Evolutionary conservation across 176 grass and related monocot species (phyloP).

Genomic region (Bonia amplexicaulis): DNA sequence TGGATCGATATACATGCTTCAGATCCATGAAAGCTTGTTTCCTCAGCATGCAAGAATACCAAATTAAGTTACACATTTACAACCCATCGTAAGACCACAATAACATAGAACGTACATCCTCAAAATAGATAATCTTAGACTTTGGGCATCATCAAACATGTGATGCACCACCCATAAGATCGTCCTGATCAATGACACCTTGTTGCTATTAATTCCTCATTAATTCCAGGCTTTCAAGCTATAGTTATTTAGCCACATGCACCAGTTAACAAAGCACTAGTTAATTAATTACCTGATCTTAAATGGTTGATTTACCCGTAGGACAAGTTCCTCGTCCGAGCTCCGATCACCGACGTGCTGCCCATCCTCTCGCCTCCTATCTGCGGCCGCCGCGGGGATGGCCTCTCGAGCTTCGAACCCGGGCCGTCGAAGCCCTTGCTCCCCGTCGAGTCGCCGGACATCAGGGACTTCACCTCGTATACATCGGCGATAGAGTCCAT

Average conservation of each 20-base stretch:
- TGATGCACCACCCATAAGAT: slow-evolving; percentile 51
- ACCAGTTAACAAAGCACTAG: slow-evolving; percentile 30
- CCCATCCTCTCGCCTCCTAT: slow-evolving; percentile 52
- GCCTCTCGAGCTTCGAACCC: slow-evolving; percentile 55
- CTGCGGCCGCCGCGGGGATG: slow-evolving; percentile 64
- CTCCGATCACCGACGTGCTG: slow-evolving; percentile 61
- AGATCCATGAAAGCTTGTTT: slow-evolving; percentile 5
- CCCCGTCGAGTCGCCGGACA: slow-evolving; percentile 59
- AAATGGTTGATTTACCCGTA: slow-evolving; percentile 46
- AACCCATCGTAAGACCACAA: slow-evolving; percentile 36
- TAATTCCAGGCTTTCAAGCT: slow-evolving; percentile 25
- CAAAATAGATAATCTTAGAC: slow-evolving; percentile 42
- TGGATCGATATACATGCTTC: slow-evolving; percentile 1
- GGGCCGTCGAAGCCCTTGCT: slow-evolving; percentile 52
- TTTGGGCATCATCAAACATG: slow-evolving; percentile 35
- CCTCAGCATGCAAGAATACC: slow-evolving; percentile 26
- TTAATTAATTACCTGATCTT: background rate
- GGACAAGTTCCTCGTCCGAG: slow-evolving; percentile 63
- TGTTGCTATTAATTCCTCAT: slow-evolving; percentile 1
- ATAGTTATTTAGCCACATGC: slow-evolving; percentile 43
- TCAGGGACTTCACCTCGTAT: slow-evolving; percentile 66
- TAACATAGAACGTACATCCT: slow-evolving; percentile 2
- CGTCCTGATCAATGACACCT: slow-evolving; percentile 38
- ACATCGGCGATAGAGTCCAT: slow-evolving; percentile 64
- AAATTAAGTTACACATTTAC: slow-evolving; percentile 49